Evolutionary conservation across 805 yeast species (phyloP), one percentile per base, ranked within the genome.

Genomic region (Hermanozyma aechmeae): DNA sequence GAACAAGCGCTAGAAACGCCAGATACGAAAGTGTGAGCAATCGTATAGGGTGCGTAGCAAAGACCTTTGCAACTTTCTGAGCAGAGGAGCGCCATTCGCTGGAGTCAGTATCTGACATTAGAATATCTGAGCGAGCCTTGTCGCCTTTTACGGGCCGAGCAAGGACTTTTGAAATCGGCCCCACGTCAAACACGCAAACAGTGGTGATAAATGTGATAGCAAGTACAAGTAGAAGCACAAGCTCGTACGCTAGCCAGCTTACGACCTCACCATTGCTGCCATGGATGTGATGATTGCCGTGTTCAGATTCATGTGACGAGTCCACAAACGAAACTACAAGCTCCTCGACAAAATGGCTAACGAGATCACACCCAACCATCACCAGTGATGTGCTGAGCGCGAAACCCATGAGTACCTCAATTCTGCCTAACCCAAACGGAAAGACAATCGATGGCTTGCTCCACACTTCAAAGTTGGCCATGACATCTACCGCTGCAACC

Each of bases 391-490:
- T 78, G 11, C 92, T 75, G 24, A 86, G 61, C 0, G 93, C 95
- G 59, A 87, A 87, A 2, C 94, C 93, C 25, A 81, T 76, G 12
- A 89, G 57, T 0, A 89, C 93, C 47, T 89, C 96, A 11, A 83
- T 66, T 34, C 98, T 65, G n/a, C 93, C 94, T 15, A 89, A 60
- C 0, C 97, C 98, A 61, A 89, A 89, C 1, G 98, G 98, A 39
- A 76, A 81, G 10, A 77, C 76, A 18, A 92, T 62, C 2, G 95
- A 81, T 5, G 87, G 72, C 32, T 71, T 73, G 39, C 72, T 76
- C 96, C 97, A 92, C 5, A 81, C 93, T 39, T 84, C 93, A 53
- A 89, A 89, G 48, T 87, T 92, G n/a, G 84, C 70, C 71, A 89
- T 70, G 9, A 85, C 68, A 34, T 79, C 85, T 5, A 85, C 95